Percentiles rank a stretch among this genome's conserved stretches.
phyloP scores from a whole-genome alignment of 1,284 basidiomycete genomes.

The Heterobasidion occidentale region DNA sequence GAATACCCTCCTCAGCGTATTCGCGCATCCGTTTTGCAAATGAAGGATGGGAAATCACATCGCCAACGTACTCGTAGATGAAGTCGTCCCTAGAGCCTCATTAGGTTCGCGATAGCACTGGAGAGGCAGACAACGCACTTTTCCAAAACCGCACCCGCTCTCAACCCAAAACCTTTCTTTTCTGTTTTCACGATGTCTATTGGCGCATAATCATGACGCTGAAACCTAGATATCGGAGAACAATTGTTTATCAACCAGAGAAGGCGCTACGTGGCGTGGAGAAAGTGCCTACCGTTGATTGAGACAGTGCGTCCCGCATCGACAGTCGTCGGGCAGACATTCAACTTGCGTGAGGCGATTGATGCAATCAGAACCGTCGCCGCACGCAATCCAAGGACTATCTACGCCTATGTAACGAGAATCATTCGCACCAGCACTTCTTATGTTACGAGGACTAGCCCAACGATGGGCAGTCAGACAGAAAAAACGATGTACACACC shows the following conservation, averaged over 20 bases:
- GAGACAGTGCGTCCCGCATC: constrained; percentile 75
- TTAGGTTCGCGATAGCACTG: not conserved
- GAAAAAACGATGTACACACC: constrained; percentile 47
- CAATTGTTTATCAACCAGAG: not conserved
- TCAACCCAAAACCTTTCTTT: constrained; percentile 92
- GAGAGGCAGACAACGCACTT: constrained; percentile 46
- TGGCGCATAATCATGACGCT: constrained; percentile 76
- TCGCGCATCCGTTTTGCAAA: constrained; percentile 94
- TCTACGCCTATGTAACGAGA: constrained; percentile 40
- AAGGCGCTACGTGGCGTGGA: constrained; percentile 4
- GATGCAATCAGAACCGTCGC: constrained; percentile 90
- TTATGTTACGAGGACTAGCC: constrained; percentile 7
- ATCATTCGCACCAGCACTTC: constrained; percentile 7
- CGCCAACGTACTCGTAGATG: constrained; percentile 98
- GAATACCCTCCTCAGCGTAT: constrained; percentile 89
- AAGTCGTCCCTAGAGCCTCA: constrained; percentile 59
- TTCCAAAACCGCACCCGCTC: constrained; percentile 64
- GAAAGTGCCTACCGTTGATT: constrained; percentile 79
- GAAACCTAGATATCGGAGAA: constrained; percentile 55
- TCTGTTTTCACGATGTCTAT: constrained; percentile 93
- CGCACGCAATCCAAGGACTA: constrained; percentile 67
- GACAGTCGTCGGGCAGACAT: constrained; percentile 84
- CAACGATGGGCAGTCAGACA: constrained; percentile 13
- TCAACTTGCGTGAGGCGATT: constrained; percentile 97
- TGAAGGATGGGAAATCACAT: constrained; percentile 83